Evolutionary conservation across 2,329 filamentous ascomycete species (phyloP).

Genomic region (Fusarium sp.): DNA sequence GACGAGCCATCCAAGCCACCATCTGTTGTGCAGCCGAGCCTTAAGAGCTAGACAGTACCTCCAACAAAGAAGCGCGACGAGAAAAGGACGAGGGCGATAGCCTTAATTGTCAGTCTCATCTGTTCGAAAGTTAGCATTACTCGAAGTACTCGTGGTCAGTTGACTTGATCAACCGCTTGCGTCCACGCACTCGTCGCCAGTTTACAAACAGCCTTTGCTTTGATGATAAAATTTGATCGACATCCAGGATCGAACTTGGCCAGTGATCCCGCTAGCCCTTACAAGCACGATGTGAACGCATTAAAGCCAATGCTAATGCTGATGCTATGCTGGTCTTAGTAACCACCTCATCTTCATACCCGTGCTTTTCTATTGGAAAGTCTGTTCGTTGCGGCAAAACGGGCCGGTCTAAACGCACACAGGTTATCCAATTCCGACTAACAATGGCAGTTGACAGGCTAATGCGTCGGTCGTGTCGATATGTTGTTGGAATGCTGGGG

Average conservation of each 20-base stretch:
- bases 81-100: background rate
- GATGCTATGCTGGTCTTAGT: conserved; percentile 2
- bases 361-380: background rate
- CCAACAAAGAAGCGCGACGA: background rate
- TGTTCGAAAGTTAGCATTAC: background rate
- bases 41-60: background rate
- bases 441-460: background rate
- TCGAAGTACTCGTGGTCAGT: background rate
- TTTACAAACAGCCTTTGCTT: background rate
- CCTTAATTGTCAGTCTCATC: background rate
- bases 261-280: conserved; percentile 12
- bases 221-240: conserved; percentile 25
- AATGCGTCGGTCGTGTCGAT: background rate
- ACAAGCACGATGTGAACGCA: background rate
- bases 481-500: background rate
- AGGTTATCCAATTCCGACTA: background rate
- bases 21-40: conserved; percentile 11
- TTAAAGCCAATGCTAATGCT: background rate
- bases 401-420: conserved; percentile 10
- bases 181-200: background rate
- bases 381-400: conserved; percentile 8
- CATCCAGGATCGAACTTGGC: conserved; percentile 12
- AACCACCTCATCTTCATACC: background rate
- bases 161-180: background rate
- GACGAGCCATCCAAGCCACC: conserved; percentile 22